Base-by-base conservation (phyloP, 2,329 filamentous ascomycete genomes). In the Penicillium janthinellum region DNA sequence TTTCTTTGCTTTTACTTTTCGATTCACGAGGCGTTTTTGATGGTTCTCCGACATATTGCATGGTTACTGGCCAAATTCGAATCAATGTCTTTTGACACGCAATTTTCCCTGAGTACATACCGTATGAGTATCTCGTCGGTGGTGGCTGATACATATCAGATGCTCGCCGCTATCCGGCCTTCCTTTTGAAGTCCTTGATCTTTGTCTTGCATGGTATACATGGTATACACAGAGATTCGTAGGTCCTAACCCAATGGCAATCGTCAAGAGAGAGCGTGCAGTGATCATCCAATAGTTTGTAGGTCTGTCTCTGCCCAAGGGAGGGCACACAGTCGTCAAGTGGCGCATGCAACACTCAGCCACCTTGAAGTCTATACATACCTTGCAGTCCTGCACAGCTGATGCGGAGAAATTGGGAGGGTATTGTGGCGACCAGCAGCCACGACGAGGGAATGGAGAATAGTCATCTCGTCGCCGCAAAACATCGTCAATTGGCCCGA, bases 21-120 rank as follows among this genome's bases (percentile, higher is more conserved):
- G 45, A 54, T 59, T 60, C 63, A 64, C 49, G 58, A 63, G 63
- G 64, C 64, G 64, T 66, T 66, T 57, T 54, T 54, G 52, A 61
- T 61, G 58, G 59, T 63, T 50, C 52, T 61, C 58, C 58, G 54
- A 56, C 54, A 58, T 62, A 58, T 63, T 67, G 65, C 62, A 64
- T 67, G 62, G 54, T 58, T 57, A 58, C 58, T 58, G 58, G 59
- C 62, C 60, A 49, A 64, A 64, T 61, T 61, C 47, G 50, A 64
- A 63, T 61, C 60, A 47, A 61, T 63, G 50, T 66, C 35, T 25
- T 47, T 38, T 25, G 8, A 35, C 45, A 35, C 7, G 34, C 48
- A 50, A 22, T 22, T 22, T 38, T n/a, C 20, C 14, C 31, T 25
- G n/a, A 45, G 15, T 45, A 31, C 15, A 12, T 39, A 51, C 38